Evolutionary conservation across 768 basidiomycete species (phyloP).

Genomic region (Lentinula guzmanii): DNA sequence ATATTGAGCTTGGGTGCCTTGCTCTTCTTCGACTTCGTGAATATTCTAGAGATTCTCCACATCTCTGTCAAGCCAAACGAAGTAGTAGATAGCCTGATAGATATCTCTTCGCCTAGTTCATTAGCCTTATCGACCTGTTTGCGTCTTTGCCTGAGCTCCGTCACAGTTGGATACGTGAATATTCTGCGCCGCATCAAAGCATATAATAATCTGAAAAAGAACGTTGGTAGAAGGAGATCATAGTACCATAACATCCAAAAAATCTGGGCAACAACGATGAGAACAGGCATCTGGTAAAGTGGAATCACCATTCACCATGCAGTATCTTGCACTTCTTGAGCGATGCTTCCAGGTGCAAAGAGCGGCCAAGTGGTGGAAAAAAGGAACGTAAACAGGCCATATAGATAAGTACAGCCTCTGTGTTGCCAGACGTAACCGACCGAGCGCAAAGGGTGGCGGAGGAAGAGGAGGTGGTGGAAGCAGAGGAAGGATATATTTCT

Average conservation of each 20-base stretch:
- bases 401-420: constrained; percentile 52
- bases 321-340: constrained; percentile 40
- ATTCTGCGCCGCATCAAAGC: constrained; percentile 42
- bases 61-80: constrained; percentile 43
- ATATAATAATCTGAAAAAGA: constrained; percentile 42
- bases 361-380: constrained; percentile 28
- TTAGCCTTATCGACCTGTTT: constrained; percentile 42
- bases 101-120: constrained; percentile 45
- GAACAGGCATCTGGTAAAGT: not conserved
- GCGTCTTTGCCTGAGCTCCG: constrained; percentile 48
- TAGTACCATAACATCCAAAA: constrained; percentile 65
- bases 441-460: constrained; percentile 46
- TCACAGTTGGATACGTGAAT: constrained; percentile 47
- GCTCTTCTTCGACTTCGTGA: constrained; percentile 29
- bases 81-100: constrained; percentile 40
- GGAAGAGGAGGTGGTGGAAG: constrained; percentile 36
- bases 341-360: constrained; percentile 55
- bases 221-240: constrained; percentile 46
- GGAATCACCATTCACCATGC: constrained; percentile 34
- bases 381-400: constrained; percentile 42
- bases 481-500: constrained; percentile 38
- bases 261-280: constrained; percentile 25
- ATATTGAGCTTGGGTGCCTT: constrained; percentile 18
- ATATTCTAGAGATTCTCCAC: constrained; percentile 44
- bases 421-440: constrained; percentile 41